These are phyloP conservation scores for Hamamelis virginiana DNA, from an alignment of 164 flowering plant species.

Conservation along the genomic window DNA sequence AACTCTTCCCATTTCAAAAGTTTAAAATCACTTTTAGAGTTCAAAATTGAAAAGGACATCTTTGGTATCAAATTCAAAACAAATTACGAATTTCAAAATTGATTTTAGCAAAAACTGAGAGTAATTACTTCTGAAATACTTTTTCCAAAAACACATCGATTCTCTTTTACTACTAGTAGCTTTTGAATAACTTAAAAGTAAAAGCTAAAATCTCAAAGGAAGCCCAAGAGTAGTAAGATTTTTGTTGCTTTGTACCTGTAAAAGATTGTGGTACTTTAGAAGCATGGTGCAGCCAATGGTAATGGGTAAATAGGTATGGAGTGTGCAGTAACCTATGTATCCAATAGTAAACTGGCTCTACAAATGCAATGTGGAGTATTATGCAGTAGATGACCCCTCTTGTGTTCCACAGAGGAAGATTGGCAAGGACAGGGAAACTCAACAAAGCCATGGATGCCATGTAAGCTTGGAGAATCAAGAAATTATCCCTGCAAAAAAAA, in stretches of 20 bases:
- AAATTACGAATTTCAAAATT: too few species aligned
- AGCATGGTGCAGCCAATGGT: slow-evolving; percentile 80
- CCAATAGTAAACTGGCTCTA: slow-evolving; percentile 81
- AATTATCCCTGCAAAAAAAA: slow-evolving; percentile 97
- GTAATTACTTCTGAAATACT: too few species aligned
- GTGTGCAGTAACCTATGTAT: slow-evolving; percentile 53
- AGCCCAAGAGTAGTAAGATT: too few species aligned
- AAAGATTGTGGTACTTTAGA: slow-evolving; percentile 58
- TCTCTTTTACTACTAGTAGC: too few species aligned
- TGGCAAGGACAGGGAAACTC: slow-evolving; percentile 36
- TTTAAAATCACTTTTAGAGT: too few species aligned
- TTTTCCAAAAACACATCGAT: too few species aligned
- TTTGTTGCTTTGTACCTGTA: slow-evolving; percentile 79
- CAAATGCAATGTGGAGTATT: slow-evolving; percentile 54
- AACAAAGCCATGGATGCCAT: slow-evolving; percentile 44
- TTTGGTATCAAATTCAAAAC: too few species aligned
- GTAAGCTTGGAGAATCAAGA: slow-evolving; percentile 66
- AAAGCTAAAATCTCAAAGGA: too few species aligned
- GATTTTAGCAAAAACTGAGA: too few species aligned
- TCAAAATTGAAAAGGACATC: too few species aligned
- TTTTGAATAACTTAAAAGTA: too few species aligned
- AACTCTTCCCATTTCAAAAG: too few species aligned
- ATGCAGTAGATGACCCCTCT: slow-evolving; percentile 49
- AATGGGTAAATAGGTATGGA: slow-evolving; percentile 39
- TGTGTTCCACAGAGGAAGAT: slow-evolving; percentile 58